Conservation (phyloP, 148 eudicot genomes). For the Chenopodium quinoa region DNA sequence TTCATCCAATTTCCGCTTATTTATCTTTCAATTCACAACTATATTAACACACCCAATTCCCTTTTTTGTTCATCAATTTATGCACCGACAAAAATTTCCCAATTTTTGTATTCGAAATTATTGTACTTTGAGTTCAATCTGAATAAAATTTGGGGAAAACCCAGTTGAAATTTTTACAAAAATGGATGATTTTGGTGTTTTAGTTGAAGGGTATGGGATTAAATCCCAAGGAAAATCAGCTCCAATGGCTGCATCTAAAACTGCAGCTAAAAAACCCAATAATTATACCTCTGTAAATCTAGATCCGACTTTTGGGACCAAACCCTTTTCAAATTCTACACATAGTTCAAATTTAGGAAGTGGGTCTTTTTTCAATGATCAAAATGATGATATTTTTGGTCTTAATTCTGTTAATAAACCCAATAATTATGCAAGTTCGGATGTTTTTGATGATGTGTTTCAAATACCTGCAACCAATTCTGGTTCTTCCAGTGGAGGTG, state of each 20-base stretch:
- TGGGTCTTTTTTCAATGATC: conserved; percentile 40
- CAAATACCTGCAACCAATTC: conserved; percentile 24
- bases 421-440: conserved; percentile 27
- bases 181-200: conserved; percentile 87
- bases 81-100: conserved; percentile 21
- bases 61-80: not conserved
- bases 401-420: conserved; percentile 27
- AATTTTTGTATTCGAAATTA: not conserved
- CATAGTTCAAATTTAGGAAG: conserved; percentile 23
- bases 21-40: no score
- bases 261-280: conserved; percentile 11
- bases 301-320: conserved; percentile 24
- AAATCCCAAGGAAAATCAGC: conserved; percentile 62
- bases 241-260: conserved; percentile 68
- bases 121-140: conserved; percentile 17
- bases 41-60: not conserved
- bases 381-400: conserved; percentile 39
- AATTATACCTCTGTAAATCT: conserved; percentile 15
- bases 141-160: not conserved
- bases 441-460: conserved; percentile 45
- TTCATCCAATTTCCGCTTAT: no score
- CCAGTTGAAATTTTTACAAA: conserved; percentile 1
- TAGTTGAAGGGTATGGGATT: conserved; percentile 77
- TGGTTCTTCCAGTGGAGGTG: conserved; percentile 23
- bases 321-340: conserved; percentile 15